Base-by-base conservation (phyloP, 257 asterid genomes). In the Nicotiana tomentosiformis region DNA sequence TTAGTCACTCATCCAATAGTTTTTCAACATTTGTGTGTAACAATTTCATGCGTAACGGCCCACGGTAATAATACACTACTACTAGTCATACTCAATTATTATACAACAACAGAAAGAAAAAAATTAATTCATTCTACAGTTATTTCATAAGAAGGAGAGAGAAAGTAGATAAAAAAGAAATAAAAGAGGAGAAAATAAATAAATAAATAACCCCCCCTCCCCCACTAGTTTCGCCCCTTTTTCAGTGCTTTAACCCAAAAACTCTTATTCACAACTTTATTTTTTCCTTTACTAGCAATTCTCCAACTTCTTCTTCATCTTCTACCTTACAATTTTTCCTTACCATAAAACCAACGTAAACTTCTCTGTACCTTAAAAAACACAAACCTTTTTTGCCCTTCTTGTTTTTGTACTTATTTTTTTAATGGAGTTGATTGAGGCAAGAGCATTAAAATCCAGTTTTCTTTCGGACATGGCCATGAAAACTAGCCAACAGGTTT, bases 371-470 rank as follows among this genome's bases (percentile, higher is more conserved):
- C 80, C 80, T 26, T 76, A 11, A 10, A 10, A 74, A 7, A 26
- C 15, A 14, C 26, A 14, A 23, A 49, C 1, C 10, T 49, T 51
- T 76, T 74, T 74, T 33, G 80, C 49, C 43, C 7, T n/a, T 29
- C 67, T 26, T 14, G 16, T 0, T 14, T 56, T 62, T 8, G 15
- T 64, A 2, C 2, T 57, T 32, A 12, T 20, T n/a, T 23, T 8
- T 46, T 2, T 20, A 32, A 96, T 97, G 99, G 99, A 95, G 86
- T 91, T 95, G 87, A 90, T 91, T 84, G 98, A 91, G 84, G 97
- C 96, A 12, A 92, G 92, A 87, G 99, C 99, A 82, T 85, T 97
- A 91, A 97, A 97, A 86, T 88, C 98, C 58, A 92, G 98, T 89
- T 89, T 93, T 83, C 89, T 90, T 33, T 91, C 94, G 7, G 97